Percentiles rank a stretch among this genome's conserved stretches.
These are phyloP conservation scores for Aphanocladium album DNA, from an alignment of 2,329 filamentous ascomycete genomes.

Conservation along the genomic window DNA sequence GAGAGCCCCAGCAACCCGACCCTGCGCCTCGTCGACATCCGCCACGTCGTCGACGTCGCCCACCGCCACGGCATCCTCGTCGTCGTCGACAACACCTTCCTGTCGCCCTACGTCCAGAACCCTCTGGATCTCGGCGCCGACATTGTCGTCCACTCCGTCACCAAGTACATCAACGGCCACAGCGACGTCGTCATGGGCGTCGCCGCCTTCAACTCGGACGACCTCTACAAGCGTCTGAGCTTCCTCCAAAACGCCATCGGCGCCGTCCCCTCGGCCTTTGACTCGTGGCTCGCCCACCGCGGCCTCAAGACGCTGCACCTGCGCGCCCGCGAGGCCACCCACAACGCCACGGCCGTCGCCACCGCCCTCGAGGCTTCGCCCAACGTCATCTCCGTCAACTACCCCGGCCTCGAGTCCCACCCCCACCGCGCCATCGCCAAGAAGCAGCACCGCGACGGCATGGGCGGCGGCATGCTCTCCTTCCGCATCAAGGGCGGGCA, in stretches of 20 bases:
- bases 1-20: conserved; percentile 92
- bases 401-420: conserved; percentile 85
- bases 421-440: conserved; percentile 77
- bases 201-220: conserved; percentile 86
- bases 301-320: conserved; percentile 96
- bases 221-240: conserved; percentile 67
- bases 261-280: conserved; percentile 88
- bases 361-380: conserved; percentile 71
- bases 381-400: conserved; percentile 86
- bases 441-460: conserved; percentile 87
- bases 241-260: conserved; percentile 98
- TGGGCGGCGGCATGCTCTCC: conserved; percentile 96
- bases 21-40: conserved; percentile 85
- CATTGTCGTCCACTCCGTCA: conserved; percentile 94
- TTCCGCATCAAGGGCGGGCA: conserved; percentile 90
- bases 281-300: conserved; percentile 96
- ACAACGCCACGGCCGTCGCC: conserved; percentile 76
- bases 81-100: conserved; percentile 99
- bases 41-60: conserved; percentile 74
- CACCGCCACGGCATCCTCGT: conserved; percentile 87
- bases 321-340: conserved; percentile 76
- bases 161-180: conserved; percentile 99
- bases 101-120: conserved; percentile 95
- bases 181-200: conserved; percentile 96
- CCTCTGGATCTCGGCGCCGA: conserved; percentile 92